phyloP scores from a whole-genome alignment of 257 asterid species.

The Solanum megistacrolobum region DNA sequence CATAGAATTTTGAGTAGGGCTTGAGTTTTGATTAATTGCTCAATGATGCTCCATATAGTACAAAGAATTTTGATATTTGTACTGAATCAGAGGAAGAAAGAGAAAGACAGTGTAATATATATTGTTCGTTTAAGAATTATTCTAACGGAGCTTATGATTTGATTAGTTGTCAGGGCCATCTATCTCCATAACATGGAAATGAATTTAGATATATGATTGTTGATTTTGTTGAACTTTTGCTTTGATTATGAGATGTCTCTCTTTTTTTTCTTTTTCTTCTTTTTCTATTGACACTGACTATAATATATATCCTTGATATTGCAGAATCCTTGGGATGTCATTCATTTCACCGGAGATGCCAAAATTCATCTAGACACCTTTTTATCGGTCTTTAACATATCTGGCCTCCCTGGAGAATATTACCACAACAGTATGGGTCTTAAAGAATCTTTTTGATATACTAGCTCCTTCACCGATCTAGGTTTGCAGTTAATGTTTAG shows the following conservation, averaged over 20 bases:
- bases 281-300: not conserved
- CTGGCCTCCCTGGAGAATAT: conserved; percentile 85
- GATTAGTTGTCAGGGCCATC: not conserved
- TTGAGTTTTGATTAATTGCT: not conserved
- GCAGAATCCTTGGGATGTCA: conserved; percentile 99
- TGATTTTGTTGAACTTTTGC: not conserved
- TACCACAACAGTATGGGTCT: conserved; percentile 63
- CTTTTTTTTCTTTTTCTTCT: not conserved
- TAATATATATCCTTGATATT: not conserved
- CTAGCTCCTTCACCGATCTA: conserved; percentile 3
- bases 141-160: not conserved
- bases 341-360: conserved; percentile 69
- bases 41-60: not conserved
- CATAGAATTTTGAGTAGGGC: not conserved
- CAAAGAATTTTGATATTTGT: not conserved
- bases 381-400: conserved; percentile 82
- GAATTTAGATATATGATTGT: not conserved
- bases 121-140: not conserved
- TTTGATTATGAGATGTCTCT: not conserved
- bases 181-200: not conserved
- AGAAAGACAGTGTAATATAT: not conserved
- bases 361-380: conserved; percentile 76
- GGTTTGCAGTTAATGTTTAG: conserved; percentile 12
- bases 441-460: not conserved
- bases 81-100: not conserved